phyloP scores from a whole-genome alignment of 495 filamentous ascomycete species.

The Penicillium cataractarum region DNA sequence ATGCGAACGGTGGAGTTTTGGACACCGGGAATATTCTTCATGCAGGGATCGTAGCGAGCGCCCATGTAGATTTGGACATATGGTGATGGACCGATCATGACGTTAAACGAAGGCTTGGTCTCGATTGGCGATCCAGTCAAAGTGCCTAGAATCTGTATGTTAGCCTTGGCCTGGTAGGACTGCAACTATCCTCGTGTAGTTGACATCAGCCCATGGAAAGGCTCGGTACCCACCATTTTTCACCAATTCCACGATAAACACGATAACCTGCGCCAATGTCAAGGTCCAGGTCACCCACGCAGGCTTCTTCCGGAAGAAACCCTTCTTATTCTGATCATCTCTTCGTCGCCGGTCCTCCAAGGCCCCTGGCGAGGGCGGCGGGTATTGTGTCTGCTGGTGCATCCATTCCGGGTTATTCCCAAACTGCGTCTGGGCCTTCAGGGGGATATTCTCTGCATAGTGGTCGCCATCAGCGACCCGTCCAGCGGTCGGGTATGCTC shows the following conservation, averaged over 20 bases:
- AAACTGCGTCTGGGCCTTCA: constrained; percentile 43
- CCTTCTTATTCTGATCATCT: constrained; percentile 40
- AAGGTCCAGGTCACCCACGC: constrained; percentile 84
- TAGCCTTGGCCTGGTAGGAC: not conserved
- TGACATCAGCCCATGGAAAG: not conserved
- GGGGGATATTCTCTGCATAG: constrained; percentile 57
- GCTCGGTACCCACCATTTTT: constrained; percentile 66
- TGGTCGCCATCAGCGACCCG: constrained; percentile 43
- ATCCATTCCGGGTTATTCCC: constrained; percentile 42
- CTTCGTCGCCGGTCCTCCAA: constrained; percentile 18
- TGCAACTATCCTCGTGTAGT: not conserved
- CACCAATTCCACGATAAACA: constrained; percentile 90
- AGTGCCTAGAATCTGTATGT: constrained; percentile 29
- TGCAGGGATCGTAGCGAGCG: constrained; percentile 88
- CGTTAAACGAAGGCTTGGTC: constrained; percentile 85
- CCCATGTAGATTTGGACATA: constrained; percentile 96
- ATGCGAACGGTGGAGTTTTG: constrained; percentile 58
- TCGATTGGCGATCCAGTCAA: constrained; percentile 71
- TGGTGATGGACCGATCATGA: constrained; percentile 92
- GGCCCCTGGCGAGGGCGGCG: constrained; percentile 39
- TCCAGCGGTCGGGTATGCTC: constrained; percentile 37
- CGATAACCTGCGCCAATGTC: constrained; percentile 73
- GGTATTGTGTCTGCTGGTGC: constrained; percentile 48
- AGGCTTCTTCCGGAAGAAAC: constrained; percentile 63
- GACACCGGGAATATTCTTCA: constrained; percentile 76